Percentiles rank a stretch among this genome's conserved stretches.
phyloP scores from a whole-genome alignment of 2,329 filamentous ascomycete genomes.

The Diaporthe longicolla region DNA sequence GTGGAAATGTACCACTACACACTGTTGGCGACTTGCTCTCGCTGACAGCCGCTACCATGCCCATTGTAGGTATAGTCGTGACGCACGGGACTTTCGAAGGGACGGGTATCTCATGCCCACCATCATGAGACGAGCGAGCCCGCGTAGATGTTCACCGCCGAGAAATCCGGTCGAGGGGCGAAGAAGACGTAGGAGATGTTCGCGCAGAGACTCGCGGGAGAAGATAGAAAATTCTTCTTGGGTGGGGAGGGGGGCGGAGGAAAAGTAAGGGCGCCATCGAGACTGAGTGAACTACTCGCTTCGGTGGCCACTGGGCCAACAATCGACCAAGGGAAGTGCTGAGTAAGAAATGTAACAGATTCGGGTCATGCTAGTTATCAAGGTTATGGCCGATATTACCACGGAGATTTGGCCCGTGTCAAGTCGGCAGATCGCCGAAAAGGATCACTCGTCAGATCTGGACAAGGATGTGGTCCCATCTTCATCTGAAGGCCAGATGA shows the following conservation, averaged over 20 bases:
- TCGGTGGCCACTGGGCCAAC: neutral
- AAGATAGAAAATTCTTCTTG: neutral
- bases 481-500: constrained; percentile 21
- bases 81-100: constrained; percentile 8
- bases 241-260: neutral
- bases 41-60: constrained; percentile 22
- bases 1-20: neutral
- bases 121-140: constrained; percentile 4
- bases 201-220: no score
- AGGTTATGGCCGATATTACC: constrained; percentile 9
- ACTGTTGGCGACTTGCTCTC: neutral
- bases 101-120: neutral
- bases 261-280: neutral
- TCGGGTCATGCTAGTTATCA: neutral
- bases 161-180: neutral
- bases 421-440: constrained; percentile 32
- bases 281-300: neutral
- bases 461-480: constrained; percentile 25
- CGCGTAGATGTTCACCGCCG: neutral
- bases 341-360: neutral
- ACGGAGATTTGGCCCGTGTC: constrained; percentile 23
- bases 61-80: constrained; percentile 29
- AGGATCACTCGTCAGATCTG: constrained; percentile 15
- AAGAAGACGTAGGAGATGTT: neutral
- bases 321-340: neutral